Conservation (phyloP, 192 early-diverging fungal genomes). For the Coemansia erecta region DNA sequence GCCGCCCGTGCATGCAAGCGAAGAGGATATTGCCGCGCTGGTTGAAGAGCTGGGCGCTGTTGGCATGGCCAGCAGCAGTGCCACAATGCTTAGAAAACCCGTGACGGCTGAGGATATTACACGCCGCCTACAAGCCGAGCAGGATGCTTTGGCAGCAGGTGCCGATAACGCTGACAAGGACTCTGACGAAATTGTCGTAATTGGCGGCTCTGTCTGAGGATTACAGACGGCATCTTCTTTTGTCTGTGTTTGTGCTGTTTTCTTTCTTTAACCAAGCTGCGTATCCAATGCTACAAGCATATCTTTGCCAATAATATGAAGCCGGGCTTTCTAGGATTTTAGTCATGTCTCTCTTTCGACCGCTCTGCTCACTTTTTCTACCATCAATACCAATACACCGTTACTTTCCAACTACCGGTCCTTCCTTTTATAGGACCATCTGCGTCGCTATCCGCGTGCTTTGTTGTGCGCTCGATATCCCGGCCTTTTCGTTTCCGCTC, state of each 20-base stretch:
- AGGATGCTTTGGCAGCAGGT: constrained; percentile 16
- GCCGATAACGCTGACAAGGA: constrained; percentile 9
- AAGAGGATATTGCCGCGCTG: constrained; percentile 48
- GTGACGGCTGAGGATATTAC: constrained; percentile 46
- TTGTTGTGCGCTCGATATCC: neutral
- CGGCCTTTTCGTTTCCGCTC: no score
- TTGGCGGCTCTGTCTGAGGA: constrained; percentile 16
- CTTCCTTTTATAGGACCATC: neutral
- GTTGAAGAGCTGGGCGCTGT: constrained; percentile 34
- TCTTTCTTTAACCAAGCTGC: neutral
- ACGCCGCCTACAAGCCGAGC: constrained; percentile 41
- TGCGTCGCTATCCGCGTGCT: neutral
- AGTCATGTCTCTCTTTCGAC: neutral
- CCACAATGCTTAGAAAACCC: constrained; percentile 1
- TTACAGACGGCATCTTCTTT: neutral
- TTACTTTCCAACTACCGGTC: neutral
- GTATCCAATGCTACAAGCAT: no score
- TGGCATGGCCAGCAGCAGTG: constrained; percentile 2
- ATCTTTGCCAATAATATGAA: no score
- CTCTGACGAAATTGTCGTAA: constrained; percentile 30
- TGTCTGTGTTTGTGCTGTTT: constrained; percentile 1
- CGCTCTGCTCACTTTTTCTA: neutral
- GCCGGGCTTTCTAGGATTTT: no score
- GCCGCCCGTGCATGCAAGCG: constrained; percentile 28
- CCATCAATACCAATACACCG: neutral